Evolutionary conservation across 192 early-diverging fungal genomes (phyloP).

Genomic region (Kappamyces sp.): DNA sequence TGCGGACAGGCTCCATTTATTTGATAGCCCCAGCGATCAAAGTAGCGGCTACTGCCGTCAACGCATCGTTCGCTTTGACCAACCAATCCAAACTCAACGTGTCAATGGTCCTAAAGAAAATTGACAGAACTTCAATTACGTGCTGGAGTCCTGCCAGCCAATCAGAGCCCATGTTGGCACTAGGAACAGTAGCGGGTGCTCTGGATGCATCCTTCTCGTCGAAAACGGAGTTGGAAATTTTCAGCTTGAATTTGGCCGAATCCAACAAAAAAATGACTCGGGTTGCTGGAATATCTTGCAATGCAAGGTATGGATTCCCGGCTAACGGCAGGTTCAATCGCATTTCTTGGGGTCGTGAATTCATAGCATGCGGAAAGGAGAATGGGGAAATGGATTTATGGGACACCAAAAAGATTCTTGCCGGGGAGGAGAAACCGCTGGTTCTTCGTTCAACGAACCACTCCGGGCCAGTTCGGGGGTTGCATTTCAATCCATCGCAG

Average conservation of each 20-base stretch:
- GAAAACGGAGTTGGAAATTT: constrained; percentile 82
- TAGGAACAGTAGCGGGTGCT: constrained; percentile 92
- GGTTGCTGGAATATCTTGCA: constrained; percentile 48
- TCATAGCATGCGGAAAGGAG: constrained; percentile 91
- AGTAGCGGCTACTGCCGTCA: neutral
- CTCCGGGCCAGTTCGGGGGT: constrained; percentile 80
- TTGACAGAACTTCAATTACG: constrained; percentile 77
- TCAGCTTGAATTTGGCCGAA: constrained; percentile 53
- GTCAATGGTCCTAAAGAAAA: constrained; percentile 8
- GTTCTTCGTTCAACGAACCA: constrained; percentile 69
- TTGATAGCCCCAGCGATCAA: neutral
- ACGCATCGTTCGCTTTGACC: constrained; percentile 12
- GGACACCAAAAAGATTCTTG: constrained; percentile 71
- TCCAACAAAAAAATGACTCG: constrained; percentile 31
- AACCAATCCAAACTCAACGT: constrained; percentile 8
- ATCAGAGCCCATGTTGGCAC: constrained; percentile 68
- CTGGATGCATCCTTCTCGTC: constrained; percentile 93
- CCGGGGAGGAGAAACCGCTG: constrained; percentile 51
- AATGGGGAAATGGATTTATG: constrained; percentile 87
- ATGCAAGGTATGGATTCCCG: constrained; percentile 49
- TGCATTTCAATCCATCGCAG: constrained; percentile 88
- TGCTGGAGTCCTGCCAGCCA: constrained; percentile 75
- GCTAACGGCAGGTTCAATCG: constrained; percentile 68
- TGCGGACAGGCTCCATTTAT: neutral
- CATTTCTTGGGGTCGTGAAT: constrained; percentile 68